phyloP scores from a whole-genome alignment of 805 yeast species.

The Wickerhamomyces pijperi region DNA sequence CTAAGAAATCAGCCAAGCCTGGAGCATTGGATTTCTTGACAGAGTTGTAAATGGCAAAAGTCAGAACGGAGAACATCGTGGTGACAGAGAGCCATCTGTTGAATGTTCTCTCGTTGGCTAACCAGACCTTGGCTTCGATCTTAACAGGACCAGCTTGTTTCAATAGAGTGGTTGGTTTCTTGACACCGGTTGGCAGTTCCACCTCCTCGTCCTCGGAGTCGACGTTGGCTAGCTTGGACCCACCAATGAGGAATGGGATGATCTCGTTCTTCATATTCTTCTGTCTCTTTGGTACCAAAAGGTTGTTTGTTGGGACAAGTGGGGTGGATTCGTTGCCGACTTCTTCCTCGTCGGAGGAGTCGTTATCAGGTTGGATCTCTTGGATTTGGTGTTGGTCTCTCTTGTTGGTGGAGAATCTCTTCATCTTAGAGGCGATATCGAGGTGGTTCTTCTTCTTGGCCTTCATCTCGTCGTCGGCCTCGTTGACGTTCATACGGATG shows the following conservation, averaged over 20 bases:
- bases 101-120: slow-evolving; percentile 96
- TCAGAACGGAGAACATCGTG: slow-evolving; percentile 70
- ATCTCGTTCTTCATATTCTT: slow-evolving; percentile 21
- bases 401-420: slow-evolving; percentile 16
- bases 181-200: slow-evolving; percentile 80
- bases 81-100: slow-evolving; percentile 91
- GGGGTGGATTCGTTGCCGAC: slow-evolving; percentile 12
- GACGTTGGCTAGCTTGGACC: slow-evolving; percentile 38
- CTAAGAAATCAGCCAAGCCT: slow-evolving; percentile 53
- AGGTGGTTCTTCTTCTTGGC: slow-evolving; percentile 37
- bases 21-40: slow-evolving; percentile 56
- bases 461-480: slow-evolving; percentile 60
- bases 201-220: slow-evolving; percentile 86
- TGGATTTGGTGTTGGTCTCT: neutral
- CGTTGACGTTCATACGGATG: slow-evolving; percentile 67
- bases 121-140: slow-evolving; percentile 96
- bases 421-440: slow-evolving; percentile 26
- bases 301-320: neutral
- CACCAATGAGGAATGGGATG: slow-evolving; percentile 27
- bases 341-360: slow-evolving; percentile 38
- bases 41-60: slow-evolving; percentile 75
- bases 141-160: slow-evolving; percentile 87
- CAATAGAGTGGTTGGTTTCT: slow-evolving; percentile 65
- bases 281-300: slow-evolving; percentile 17
- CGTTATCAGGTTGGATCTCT: slow-evolving; percentile 29